Base-by-base conservation (phyloP, 495 filamentous ascomycete species). In the Polyplosphaeria fusca region DNA sequence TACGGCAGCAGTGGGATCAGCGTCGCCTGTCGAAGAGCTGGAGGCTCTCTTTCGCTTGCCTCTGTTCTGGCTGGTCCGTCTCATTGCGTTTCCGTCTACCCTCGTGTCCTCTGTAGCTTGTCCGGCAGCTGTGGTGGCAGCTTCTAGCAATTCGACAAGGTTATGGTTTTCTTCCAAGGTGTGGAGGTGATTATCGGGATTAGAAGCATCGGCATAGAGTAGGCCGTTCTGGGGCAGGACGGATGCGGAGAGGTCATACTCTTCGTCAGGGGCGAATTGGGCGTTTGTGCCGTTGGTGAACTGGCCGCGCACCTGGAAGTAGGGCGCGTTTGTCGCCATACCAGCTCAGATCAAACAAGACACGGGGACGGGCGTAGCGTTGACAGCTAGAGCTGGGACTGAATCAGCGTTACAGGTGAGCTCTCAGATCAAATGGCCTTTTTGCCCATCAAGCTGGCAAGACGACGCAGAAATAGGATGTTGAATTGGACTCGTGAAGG, bases 121-220 rank as follows among this genome's bases (percentile, higher is more conserved):
- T 12, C 73, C 76, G 26, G 78, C 78, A 22, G 78, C 78, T 0
- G 76, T 75, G 1, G 76, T 79, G 0, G 78, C 78, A 44, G 78
- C 78, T 61, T 81, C 74, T 4, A 81, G 73, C 44, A 81, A 52
- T 7, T 76, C 78, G 1, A 76, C 78, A n/a, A 81, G 68, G 52
- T 79, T 75, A 52, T 75, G 55, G 32, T 55, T 59, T 20, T 52
- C 55, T 26, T 55, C 61, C 5, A 60, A 48, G 7, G 16, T 35
- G 14, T n/a, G 20, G 40, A 19, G 26, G 20, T 52, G 44, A 22
- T 28, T 20, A 20, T 65, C 55, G 2, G 41, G 4, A 20, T 40
- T 44, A n/a, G 49, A 52, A 13, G 38, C 27, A 37, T 57, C 57
- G 47, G 18, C 38, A 27, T 55, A 52, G n/a, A 55, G 51, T 37